These are phyloP conservation scores for Epichloe bromicola DNA, from an alignment of 2,329 filamentous ascomycete genomes.

Conservation along the genomic window DNA sequence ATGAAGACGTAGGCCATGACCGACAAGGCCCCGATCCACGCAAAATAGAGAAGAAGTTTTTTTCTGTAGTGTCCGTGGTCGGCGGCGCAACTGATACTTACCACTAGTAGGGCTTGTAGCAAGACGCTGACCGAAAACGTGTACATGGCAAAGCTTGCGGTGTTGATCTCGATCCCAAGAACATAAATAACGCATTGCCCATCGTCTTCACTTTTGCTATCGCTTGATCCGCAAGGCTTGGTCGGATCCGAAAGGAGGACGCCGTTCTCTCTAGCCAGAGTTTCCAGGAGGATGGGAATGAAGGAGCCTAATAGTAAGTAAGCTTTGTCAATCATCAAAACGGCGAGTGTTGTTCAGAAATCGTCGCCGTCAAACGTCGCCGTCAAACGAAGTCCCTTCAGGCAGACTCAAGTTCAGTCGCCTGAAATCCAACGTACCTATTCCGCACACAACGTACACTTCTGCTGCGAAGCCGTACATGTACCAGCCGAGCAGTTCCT, in stretches of 20 bases:
- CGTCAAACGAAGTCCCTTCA: not conserved
- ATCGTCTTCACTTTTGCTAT: constrained; percentile 36
- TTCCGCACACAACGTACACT: constrained; percentile 77
- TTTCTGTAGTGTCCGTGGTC: constrained; percentile 92
- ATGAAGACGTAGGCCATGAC: constrained; percentile 86
- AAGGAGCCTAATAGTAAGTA: constrained; percentile 55
- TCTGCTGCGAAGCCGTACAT: constrained; percentile 93
- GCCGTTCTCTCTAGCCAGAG: constrained; percentile 82
- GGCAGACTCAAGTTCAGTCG: not conserved
- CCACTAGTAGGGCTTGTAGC: constrained; percentile 77
- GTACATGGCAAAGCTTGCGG: constrained; percentile 95
- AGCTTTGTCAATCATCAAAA: constrained; percentile 4
- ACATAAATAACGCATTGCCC: constrained; percentile 74
- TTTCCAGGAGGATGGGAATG: constrained; percentile 89
- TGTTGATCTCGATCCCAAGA: constrained; percentile 79
- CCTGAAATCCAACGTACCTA: constrained; percentile 40
- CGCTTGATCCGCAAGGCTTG: constrained; percentile 59
- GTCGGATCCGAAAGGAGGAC: constrained; percentile 67
- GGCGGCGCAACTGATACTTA: constrained; percentile 91
- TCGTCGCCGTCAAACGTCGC: not conserved
- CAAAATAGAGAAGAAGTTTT: constrained; percentile 74
- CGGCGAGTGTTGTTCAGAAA: not conserved
- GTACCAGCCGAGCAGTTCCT: constrained; percentile 90
- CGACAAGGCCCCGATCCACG: constrained; percentile 62
- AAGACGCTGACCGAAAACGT: constrained; percentile 90